Conservation (phyloP, 306 rosid species). For the Cucurbita argyrosperma region DNA sequence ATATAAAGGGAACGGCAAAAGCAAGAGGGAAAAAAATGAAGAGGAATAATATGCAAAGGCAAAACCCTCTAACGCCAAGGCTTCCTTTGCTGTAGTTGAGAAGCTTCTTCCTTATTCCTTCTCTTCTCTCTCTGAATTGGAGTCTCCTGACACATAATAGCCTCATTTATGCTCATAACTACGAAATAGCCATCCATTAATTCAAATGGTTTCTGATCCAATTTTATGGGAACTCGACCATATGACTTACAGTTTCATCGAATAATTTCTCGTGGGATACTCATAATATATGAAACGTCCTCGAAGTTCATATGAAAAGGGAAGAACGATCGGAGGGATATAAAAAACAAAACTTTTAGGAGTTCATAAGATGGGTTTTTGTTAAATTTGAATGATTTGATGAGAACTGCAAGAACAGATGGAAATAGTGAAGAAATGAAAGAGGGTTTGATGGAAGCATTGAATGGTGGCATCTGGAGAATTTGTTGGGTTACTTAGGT, state of each 20-base stretch:
- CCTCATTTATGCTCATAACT: constrained; percentile 5
- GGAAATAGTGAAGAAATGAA: background rate
- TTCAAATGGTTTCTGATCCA: too few relatives aligned
- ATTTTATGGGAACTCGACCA: too few relatives aligned
- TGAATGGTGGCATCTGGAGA: background rate
- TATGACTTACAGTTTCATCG: too few relatives aligned
- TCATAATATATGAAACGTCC: too few relatives aligned
- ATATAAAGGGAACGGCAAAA: constrained; percentile 40
- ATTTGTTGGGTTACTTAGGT: background rate
- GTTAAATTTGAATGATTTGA: background rate
- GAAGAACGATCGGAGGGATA: too few relatives aligned
- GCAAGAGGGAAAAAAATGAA: constrained; percentile 10
- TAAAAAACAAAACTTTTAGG: background rate
- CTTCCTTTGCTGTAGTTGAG: constrained; percentile 15
- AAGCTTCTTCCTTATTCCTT: constrained; percentile 10
- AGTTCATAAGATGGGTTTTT: background rate
- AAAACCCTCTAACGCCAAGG: constrained; percentile 15
- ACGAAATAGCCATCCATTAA: constrained; percentile 9
- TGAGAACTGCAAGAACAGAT: background rate
- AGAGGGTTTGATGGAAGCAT: background rate
- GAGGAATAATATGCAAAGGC: constrained; percentile 34
- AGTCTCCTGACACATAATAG: background rate
- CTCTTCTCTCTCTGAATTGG: background rate
- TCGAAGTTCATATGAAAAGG: background rate
- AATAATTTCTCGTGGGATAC: background rate